Evolutionary conservation across 73 alveolate genomes (phyloP).

Genomic region (Paramecium primaurelia): DNA sequence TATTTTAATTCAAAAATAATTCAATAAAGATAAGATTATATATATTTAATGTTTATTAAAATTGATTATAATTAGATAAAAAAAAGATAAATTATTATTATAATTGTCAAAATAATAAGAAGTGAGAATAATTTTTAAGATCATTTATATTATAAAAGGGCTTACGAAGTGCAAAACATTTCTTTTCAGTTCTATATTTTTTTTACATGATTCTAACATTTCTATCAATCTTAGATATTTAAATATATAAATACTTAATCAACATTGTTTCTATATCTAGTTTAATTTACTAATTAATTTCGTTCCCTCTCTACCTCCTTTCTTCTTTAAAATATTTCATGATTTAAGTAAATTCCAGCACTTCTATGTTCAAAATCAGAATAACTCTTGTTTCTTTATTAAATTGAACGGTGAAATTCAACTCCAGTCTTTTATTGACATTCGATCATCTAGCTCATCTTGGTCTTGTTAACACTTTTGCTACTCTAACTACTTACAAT

Average conservation of each 20-base stretch:
- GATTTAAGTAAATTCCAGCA: not conserved
- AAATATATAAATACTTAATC: not conserved
- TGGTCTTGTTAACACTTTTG: not conserved
- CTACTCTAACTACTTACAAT: not conserved
- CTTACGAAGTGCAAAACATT: not conserved
- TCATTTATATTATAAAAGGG: not conserved
- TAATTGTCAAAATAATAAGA: not conserved
- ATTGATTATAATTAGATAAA: not conserved
- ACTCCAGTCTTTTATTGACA: not conserved
- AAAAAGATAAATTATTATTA: not conserved
- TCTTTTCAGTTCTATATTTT: not conserved
- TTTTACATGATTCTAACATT: not conserved
- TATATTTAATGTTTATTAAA: not conserved
- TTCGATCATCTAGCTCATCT: not conserved
- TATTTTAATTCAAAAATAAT: not conserved
- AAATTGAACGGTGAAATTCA: not conserved
- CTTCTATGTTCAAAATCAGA: not conserved
- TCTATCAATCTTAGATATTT: not conserved
- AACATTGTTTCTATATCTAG: not conserved
- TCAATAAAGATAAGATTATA: too few species aligned
- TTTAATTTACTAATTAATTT: not conserved
- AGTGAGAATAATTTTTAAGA: slow-evolving; percentile 8
- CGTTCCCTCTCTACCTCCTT: not conserved
- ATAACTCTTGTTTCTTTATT: not conserved
- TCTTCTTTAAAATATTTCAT: not conserved